Evolutionary conservation across 108 stramenopile genomes (phyloP), one percentile per base, ranked within the genome.

Genomic region (Bacterosira constricta): DNA sequence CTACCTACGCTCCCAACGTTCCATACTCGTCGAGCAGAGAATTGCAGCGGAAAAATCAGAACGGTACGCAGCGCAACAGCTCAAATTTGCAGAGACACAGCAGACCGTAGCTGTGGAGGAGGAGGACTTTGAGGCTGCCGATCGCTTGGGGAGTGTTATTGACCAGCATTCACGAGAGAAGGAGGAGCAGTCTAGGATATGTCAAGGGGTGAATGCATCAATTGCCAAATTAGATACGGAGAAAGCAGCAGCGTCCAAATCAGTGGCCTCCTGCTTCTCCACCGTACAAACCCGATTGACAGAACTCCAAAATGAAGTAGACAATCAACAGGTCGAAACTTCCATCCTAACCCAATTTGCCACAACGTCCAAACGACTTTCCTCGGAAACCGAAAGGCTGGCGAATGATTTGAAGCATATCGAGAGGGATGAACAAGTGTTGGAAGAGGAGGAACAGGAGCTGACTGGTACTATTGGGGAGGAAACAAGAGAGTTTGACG

Each of bases 61-160:
- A 35, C 58, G 81, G 9, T 69, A 88, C 39, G 79, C 83, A 6
- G 71, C 73, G 10, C 89, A 88, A 41, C 87, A 91, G 64, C 82
- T 85, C 17, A 54, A 82, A 25, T 83, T 86, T 69, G 82, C 86
- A 3, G 87, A 91, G 66, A 56, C 66, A 12, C 88, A 88, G 51
- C 85, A 86, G 62, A 74, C 69, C 59, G 77, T 63, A 25, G 95
- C 95, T 21, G 90, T 83, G 10, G 95, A 93, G 52, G 66, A 79
- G 56, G 95, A 96, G 73, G 92, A 96, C 57, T 96, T 89, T 75
- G 95, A 96, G 62, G 52, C 84, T 30, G 95, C 95, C 8, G 91
- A 92, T 79, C 74, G 75, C n/a, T 66, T 96, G 17, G 79, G 74
- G n/a, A 63, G 63, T 29, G 81, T 84, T 11, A 80, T 93, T 45